Evolutionary conservation across 768 basidiomycete genomes (phyloP).

Genomic region (Stropharia rugosoannulata): DNA sequence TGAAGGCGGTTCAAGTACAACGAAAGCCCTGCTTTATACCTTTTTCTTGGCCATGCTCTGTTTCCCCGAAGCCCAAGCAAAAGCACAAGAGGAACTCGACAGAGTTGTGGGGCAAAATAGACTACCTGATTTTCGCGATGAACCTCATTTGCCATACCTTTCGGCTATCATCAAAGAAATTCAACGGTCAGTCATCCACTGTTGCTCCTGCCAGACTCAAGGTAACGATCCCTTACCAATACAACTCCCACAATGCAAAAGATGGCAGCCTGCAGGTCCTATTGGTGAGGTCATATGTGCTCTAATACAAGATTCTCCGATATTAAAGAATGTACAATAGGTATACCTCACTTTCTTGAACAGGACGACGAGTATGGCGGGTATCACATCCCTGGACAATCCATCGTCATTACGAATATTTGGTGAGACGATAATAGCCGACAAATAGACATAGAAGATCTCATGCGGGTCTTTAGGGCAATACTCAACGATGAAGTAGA

Average conservation of each 20-base stretch:
- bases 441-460: not conserved
- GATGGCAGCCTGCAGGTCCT: slow-evolving; percentile 29
- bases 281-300: slow-evolving; percentile 18
- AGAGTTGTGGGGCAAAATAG: slow-evolving; percentile 33
- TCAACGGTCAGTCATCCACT: slow-evolving; percentile 14
- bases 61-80: slow-evolving; percentile 35
- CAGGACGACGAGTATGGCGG: slow-evolving; percentile 46
- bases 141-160: slow-evolving; percentile 36
- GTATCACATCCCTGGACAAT: slow-evolving; percentile 42
- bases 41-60: slow-evolving; percentile 41
- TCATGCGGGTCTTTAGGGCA: slow-evolving; percentile 19
- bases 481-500: slow-evolving; percentile 27
- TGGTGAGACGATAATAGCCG: slow-evolving; percentile 22
- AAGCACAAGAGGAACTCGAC: slow-evolving; percentile 41
- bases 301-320: not conserved
- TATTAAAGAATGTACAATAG: slow-evolving; percentile 12
- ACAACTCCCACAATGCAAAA: not conserved
- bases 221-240: not conserved
- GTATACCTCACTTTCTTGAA: slow-evolving; percentile 30
- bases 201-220: too few species aligned
- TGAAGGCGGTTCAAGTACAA: slow-evolving; percentile 24
- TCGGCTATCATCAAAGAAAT: slow-evolving; percentile 36
- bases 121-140: slow-evolving; percentile 38
- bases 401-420: slow-evolving; percentile 31
- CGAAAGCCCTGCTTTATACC: slow-evolving; percentile 21